Conservation (phyloP, 805 yeast species). For the Myxozyma mucilagina region DNA sequence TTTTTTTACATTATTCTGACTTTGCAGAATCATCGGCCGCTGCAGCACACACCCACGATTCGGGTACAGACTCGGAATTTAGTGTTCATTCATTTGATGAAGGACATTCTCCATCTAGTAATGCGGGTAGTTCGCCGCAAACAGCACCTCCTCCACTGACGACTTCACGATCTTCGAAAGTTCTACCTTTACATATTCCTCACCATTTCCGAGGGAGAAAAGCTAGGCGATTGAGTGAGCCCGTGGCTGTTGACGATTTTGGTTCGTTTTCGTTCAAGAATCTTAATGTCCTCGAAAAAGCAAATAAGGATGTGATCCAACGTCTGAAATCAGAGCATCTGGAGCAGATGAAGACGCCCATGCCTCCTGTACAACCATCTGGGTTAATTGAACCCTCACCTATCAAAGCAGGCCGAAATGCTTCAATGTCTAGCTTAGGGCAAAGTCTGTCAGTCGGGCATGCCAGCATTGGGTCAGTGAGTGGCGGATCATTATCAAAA, state of each 20-base stretch:
- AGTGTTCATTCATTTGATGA: not conserved
- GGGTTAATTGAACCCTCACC: slow-evolving; percentile 30
- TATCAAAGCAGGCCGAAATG: slow-evolving; percentile 21
- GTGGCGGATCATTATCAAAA: not conserved
- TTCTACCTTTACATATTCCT: slow-evolving; percentile 51
- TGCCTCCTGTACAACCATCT: slow-evolving; percentile 21
- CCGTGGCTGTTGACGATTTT: slow-evolving; percentile 58
- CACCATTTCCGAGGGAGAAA: slow-evolving; percentile 67
- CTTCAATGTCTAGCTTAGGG: slow-evolving; percentile 15
- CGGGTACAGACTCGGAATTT: slow-evolving; percentile 1
- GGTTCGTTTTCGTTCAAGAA: slow-evolving; percentile 92
- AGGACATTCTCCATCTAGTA: not conserved
- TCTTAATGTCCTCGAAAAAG: slow-evolving; percentile 84
- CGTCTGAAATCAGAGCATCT: slow-evolving; percentile 81
- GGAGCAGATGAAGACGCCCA: slow-evolving; percentile 46
- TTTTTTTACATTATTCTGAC: not conserved
- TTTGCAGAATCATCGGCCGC: not conserved
- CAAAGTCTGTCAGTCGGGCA: slow-evolving; percentile 4
- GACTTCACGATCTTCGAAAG: slow-evolving; percentile 2
- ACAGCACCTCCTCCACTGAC: slow-evolving; percentile 1
- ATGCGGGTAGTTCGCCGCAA: not conserved
- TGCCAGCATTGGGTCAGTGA: not conserved
- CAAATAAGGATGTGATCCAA: slow-evolving; percentile 88
- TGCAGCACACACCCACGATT: not conserved
- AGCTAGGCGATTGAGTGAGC: slow-evolving; percentile 64